Base-by-base conservation (phyloP, 2,329 filamentous ascomycete genomes). In the Scleromitrula shiraiana region DNA sequence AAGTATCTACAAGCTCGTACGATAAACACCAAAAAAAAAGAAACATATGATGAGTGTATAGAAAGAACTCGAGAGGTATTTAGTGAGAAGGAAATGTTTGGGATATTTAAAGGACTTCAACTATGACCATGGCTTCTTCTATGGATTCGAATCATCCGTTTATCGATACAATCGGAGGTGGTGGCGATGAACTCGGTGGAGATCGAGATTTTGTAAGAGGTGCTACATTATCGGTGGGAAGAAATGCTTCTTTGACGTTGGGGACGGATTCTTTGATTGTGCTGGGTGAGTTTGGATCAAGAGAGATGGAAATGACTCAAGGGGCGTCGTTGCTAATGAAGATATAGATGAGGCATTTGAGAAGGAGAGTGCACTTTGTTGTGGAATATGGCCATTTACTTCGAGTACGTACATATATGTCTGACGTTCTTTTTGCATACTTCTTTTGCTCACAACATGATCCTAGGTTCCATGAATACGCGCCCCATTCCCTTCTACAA, bases 401-500 rank as follows among this genome's bases (percentile, higher is more conserved):
- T 53, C 24, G 17, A 46, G 22, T 39, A 26, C 53, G 57, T 41
- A 58, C 17, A 10, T 12, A n/a, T n/a, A n/a, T n/a, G n/a, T 37
- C 10, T 22, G 33, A 9, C n/a, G 7, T 37, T 6, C 2, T 9
- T 37, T 15, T 20, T 20, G 33, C 33, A 37, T 7, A 37, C 6
- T 37, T 19, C 19, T 7, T 14, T 12, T 19, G 17, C 19, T 37
- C 29, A 61, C 56, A 45, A n/a, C n/a, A n/a, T n/a, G 15, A 19
- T 24, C 14, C 19, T 22, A 63, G 61, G 53, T 32, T 58, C 61
- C 17, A 56, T 57, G 17, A 62, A 62, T 44, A 65, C 62, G 17
- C 55, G 61, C 72, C 71, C 76, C 5, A 83, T 96, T 24, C 82
- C 86, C 2, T 83, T 88, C 52, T 90, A 87, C 69, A 85, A 95